Evolutionary conservation across 805 yeast species (phyloP), one percentile per base, ranked within the genome.

Genomic region (Candida maesae): DNA sequence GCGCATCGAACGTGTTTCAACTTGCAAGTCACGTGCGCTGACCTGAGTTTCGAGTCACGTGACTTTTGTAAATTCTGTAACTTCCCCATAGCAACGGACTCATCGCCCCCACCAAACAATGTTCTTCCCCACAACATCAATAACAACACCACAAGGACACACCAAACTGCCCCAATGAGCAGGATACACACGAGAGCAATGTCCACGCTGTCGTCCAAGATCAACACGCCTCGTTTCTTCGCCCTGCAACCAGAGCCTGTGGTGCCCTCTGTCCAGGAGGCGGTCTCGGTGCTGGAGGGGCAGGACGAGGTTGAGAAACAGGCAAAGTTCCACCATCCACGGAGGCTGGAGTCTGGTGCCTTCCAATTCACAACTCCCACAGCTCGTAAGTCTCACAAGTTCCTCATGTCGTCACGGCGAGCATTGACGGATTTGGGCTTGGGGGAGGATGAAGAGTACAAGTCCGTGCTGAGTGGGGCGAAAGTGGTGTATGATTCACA

Each of bases 301-400:
- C 47, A 42, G 25, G 46, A 53, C 15, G 51, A 55, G 10, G 38
- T 42, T 1, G 45, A 44, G 18, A 44, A 47, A 20, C 13, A 16
- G 42, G 59, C 33, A 57, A 65, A 39, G 48, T 64, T 78, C 36
- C 71, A 79, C 38, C 62, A 63, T 8, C 79, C 84, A 7, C 66
- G 90, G 33, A 66, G 79, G 11, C n/a, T 43, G 20, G 55, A 67
- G 26, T 69, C 70, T 2, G 95, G 95, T 3, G 79, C 80, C 19
- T 91, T 72, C 58, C 78, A 93, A 2, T 91, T 78, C 72, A 72
- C 84, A 1, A 51, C 72, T 2, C 98, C 99, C 0, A 84, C 79
- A 32, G 53, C 52, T 23, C 61, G 90, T 45, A 69, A 72, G 43
- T 64, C 66, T 51, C 73, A 79, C 55, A 60, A 65, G 50, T 75